phyloP scores from a whole-genome alignment of 2,329 filamentous ascomycete species.

The Arthrinium phaeospermum region DNA sequence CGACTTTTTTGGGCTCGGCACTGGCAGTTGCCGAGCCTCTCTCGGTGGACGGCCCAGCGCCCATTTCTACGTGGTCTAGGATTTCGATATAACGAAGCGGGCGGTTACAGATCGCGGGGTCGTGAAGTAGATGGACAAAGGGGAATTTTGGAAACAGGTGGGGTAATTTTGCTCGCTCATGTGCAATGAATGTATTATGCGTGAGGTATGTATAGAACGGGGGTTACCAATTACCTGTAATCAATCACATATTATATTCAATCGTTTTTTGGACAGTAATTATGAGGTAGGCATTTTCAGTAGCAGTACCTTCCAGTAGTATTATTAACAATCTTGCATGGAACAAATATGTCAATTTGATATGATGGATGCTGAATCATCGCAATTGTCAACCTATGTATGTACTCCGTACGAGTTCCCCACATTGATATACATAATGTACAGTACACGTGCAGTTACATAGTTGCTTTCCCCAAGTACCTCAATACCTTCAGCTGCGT shows the following conservation, averaged over 20 bases:
- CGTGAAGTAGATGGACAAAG: neutral
- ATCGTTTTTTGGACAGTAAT: no score
- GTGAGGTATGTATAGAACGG: no score
- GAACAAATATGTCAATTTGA: neutral
- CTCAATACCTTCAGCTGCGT: no score
- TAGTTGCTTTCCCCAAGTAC: neutral
- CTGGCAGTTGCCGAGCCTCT: slow-evolving; percentile 38
- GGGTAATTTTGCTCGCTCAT: neutral
- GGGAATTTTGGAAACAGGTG: neutral
- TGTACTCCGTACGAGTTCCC: no score
- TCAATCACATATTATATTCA: no score
- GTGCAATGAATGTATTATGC: neutral
- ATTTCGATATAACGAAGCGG: neutral
- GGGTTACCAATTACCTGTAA: neutral
- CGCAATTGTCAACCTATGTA: neutral
- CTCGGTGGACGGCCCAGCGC: slow-evolving; percentile 60
- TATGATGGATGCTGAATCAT: neutral
- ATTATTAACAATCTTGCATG: no score
- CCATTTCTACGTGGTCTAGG: slow-evolving; percentile 47
- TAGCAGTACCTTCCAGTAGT: no score
- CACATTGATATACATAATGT: neutral
- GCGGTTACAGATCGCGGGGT: neutral
- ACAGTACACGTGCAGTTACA: neutral
- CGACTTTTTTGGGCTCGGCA: slow-evolving; percentile 60
- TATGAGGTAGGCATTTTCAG: no score